phyloP scores from a whole-genome alignment of 495 filamentous ascomycete genomes.

The Penicillium atrosanguineum region DNA sequence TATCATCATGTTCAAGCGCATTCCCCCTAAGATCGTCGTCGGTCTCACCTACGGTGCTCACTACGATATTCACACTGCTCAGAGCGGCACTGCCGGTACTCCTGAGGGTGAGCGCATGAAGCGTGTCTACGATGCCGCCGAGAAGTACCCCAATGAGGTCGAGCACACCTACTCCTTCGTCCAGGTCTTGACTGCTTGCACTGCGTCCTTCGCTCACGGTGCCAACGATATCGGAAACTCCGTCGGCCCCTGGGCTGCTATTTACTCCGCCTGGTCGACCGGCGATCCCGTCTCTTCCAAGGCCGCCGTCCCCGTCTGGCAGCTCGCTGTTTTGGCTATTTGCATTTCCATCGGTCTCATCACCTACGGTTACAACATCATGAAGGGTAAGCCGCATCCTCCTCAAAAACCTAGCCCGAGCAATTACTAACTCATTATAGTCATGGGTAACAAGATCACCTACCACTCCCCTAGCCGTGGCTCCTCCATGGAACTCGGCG shows the following conservation, averaged over 20 bases:
- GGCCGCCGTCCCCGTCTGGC: slow-evolving; percentile 57
- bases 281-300: slow-evolving; percentile 46
- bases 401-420: background rate
- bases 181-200: slow-evolving; percentile 71
- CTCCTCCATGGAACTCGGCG: slow-evolving; percentile 65
- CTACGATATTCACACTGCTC: slow-evolving; percentile 72
- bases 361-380: slow-evolving; percentile 70
- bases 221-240: slow-evolving; percentile 80
- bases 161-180: slow-evolving; percentile 76
- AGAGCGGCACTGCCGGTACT: slow-evolving; percentile 60
- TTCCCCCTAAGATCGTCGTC: slow-evolving; percentile 56
- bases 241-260: slow-evolving; percentile 68
- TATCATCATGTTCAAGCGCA: slow-evolving; percentile 51
- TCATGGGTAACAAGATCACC: slow-evolving; percentile 68
- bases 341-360: slow-evolving; percentile 56
- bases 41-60: slow-evolving; percentile 63
- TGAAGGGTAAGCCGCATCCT: slow-evolving; percentile 48
- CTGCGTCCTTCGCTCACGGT: slow-evolving; percentile 75
- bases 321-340: slow-evolving; percentile 51
- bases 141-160: slow-evolving; percentile 71
- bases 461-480: slow-evolving; percentile 61
- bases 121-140: slow-evolving; percentile 54
- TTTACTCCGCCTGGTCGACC: slow-evolving; percentile 65
- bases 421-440: slow-evolving; percentile 29
- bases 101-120: slow-evolving; percentile 66